phyloP scores from a whole-genome alignment of 352 stramenopile species.

The Blastocystis sp. region DNA sequence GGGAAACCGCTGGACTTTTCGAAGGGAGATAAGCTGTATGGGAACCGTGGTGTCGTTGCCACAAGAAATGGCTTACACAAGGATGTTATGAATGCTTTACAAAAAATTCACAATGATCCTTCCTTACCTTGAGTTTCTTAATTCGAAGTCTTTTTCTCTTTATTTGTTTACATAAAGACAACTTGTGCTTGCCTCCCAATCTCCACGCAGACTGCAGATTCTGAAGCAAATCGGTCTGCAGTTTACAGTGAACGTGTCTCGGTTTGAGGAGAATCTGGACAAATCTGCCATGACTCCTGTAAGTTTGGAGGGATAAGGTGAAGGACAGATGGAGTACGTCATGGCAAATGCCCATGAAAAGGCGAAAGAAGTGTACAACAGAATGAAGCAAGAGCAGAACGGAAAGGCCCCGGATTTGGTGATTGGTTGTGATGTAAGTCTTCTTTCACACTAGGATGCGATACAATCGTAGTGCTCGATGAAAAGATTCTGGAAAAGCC shows the following conservation, averaged over 20 bases:
- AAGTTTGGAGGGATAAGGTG: not conserved
- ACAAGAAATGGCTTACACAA: slow-evolving; percentile 66
- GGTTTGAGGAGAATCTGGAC: slow-evolving; percentile 62
- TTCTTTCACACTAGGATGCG: slow-evolving; percentile 69
- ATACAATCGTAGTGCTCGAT: slow-evolving; percentile 79
- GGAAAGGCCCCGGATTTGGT: slow-evolving; percentile 67
- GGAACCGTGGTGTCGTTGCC: slow-evolving; percentile 66
- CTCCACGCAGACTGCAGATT: slow-evolving; percentile 44
- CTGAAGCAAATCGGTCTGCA: slow-evolving; percentile 54
- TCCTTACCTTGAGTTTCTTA: slow-evolving; percentile 11
- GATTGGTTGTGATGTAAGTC: slow-evolving; percentile 64
- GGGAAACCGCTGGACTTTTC: slow-evolving; percentile 78
- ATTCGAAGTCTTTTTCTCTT: not conserved
- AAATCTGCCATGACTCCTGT: slow-evolving; percentile 37
- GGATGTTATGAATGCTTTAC: slow-evolving; percentile 63
- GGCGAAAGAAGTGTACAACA: slow-evolving; percentile 72
- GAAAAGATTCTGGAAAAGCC: slow-evolving; percentile 82
- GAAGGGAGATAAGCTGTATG: slow-evolving; percentile 66
- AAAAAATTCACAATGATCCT: slow-evolving; percentile 14
- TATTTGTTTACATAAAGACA: not conserved
- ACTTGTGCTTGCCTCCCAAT: slow-evolving; percentile 46
- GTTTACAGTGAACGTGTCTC: slow-evolving; percentile 17
- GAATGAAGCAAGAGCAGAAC: slow-evolving; percentile 63
- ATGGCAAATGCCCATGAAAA: slow-evolving; percentile 67
- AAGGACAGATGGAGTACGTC: slow-evolving; percentile 44